Evolutionary conservation across 768 basidiomycete species (phyloP).

Genomic region (Pulveroboletus sp.): DNA sequence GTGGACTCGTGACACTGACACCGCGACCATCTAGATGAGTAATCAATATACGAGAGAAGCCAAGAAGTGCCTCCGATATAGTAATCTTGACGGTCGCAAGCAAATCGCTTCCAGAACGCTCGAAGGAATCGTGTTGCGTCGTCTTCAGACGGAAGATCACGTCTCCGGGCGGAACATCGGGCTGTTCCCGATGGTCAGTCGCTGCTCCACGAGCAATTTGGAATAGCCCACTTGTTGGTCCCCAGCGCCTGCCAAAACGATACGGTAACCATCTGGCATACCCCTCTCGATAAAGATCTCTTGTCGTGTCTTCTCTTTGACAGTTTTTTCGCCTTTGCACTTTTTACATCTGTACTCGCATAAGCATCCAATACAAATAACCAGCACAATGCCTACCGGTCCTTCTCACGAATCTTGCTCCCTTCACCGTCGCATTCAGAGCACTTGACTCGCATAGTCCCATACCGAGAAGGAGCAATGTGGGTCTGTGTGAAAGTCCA

Average conservation of each 20-base stretch:
- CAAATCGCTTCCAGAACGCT: slow-evolving; percentile 78
- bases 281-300: slow-evolving; percentile 87
- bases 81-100: slow-evolving; percentile 79
- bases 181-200: slow-evolving; percentile 45
- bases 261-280: slow-evolving; percentile 77
- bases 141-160: slow-evolving; percentile 79
- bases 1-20: slow-evolving; percentile 71
- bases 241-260: slow-evolving; percentile 87
- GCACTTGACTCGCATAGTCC: slow-evolving; percentile 54
- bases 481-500: slow-evolving; percentile 60
- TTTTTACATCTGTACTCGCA: slow-evolving; percentile 74
- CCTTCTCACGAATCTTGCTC: slow-evolving; percentile 76
- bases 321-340: slow-evolving; percentile 83
- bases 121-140: slow-evolving; percentile 71
- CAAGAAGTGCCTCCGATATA: slow-evolving; percentile 89
- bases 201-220: not conserved
- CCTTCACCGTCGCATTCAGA: slow-evolving; percentile 68
- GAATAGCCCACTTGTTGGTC: slow-evolving; percentile 69
- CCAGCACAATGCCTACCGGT: slow-evolving; percentile 48
- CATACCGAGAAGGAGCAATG: slow-evolving; percentile 45
- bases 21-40: slow-evolving; percentile 93
- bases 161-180: slow-evolving; percentile 83
- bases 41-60: slow-evolving; percentile 88
- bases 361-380: slow-evolving; percentile 1
- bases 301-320: slow-evolving; percentile 85